phyloP scores from a whole-genome alignment of 345 rosid species.

The Raphanus sativus region DNA sequence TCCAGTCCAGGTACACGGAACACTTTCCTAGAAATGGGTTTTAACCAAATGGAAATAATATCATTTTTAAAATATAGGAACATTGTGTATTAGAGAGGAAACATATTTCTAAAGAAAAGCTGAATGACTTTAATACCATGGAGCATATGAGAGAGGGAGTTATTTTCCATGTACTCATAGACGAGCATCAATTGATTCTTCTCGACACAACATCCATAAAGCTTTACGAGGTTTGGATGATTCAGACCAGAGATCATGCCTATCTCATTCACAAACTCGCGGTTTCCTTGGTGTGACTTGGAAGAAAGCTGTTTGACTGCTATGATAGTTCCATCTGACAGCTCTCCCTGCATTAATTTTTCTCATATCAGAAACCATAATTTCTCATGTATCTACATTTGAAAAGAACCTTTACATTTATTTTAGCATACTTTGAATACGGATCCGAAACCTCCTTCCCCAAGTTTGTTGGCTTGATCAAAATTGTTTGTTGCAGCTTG shows the following conservation, averaged over 20 bases:
- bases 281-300: not conserved
- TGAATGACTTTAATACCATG: slow-evolving; percentile 20
- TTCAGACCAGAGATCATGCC: not conserved
- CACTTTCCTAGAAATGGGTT: not conserved
- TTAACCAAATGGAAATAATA: not conserved
- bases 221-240: not conserved
- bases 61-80: not conserved
- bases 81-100: not conserved
- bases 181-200: slow-evolving; percentile 41
- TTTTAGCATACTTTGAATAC: slow-evolving; percentile 24
- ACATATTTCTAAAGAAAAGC: not conserved
- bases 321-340: slow-evolving; percentile 26
- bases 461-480: slow-evolving; percentile 32
- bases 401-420: not conserved
- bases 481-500: slow-evolving; percentile 32
- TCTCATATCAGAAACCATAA: not conserved
- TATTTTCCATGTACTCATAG: slow-evolving; percentile 50
- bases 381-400: not conserved
- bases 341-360: slow-evolving; percentile 29
- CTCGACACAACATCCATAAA: slow-evolving; percentile 19
- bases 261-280: not conserved
- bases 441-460: slow-evolving; percentile 42
- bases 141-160: slow-evolving; percentile 39
- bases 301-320: not conserved
- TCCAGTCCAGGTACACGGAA: slow-evolving; percentile 45